These are phyloP conservation scores for Exophiala aquamarina DNA, from an alignment of 2,329 filamentous ascomycete genomes.

Conservation along the genomic window DNA sequence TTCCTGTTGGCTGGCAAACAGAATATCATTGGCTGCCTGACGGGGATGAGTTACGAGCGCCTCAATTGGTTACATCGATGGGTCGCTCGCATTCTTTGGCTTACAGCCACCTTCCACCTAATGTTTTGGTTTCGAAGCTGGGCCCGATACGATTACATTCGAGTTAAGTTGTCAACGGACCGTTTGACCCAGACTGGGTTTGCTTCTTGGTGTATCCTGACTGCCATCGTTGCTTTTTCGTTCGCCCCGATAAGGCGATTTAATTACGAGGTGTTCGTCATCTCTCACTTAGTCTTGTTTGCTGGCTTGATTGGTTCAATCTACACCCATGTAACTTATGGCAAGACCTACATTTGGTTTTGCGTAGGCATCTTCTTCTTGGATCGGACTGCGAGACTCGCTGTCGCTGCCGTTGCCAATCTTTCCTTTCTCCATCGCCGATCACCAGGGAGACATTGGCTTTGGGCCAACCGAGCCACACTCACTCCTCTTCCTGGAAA, in stretches of 20 bases:
- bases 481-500: conserved; percentile 54
- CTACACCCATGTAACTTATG: conserved; percentile 21
- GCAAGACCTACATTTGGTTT: conserved; percentile 21
- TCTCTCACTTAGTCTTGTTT: conserved; percentile 55
- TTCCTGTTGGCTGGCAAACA: conserved; percentile 57
- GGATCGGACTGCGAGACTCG: conserved; percentile 18
- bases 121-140: conserved; percentile 56
- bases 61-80: conserved; percentile 56
- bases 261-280: conserved; percentile 56
- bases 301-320: conserved; percentile 49
- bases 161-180: conserved; percentile 49
- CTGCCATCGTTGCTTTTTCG: conserved; percentile 53
- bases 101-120: conserved; percentile 56
- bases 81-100: conserved; percentile 51
- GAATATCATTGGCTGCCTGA: conserved; percentile 52
- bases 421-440: conserved; percentile 15
- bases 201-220: conserved; percentile 52
- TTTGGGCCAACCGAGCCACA: conserved; percentile 46
- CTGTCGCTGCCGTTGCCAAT: conserved; percentile 13
- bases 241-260: conserved; percentile 49
- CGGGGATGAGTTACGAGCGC: conserved; percentile 50
- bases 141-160: conserved; percentile 52
- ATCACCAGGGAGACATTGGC: conserved; percentile 11
- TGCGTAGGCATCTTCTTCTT: conserved; percentile 21
- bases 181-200: conserved; percentile 52